A percentile compares a stretch with the other conserved stretches of the same genome.
Evolutionary conservation across 2,329 filamentous ascomycete genomes (phyloP).

Genomic region (Cadophora malorum): DNA sequence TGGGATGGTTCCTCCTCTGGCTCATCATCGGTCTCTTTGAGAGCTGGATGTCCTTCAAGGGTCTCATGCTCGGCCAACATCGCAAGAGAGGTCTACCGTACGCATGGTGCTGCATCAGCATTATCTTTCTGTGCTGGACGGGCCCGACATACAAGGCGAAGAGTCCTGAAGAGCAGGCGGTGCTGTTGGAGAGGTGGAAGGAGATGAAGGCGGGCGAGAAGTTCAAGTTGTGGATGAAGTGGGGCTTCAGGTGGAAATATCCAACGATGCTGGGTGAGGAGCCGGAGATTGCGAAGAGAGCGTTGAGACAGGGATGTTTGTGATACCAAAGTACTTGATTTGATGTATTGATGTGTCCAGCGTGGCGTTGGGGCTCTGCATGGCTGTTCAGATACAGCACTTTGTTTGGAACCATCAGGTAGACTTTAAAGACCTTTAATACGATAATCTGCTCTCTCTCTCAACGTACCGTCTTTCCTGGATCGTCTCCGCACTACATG

Average conservation of each 20-base stretch:
- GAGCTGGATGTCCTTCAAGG: constrained; percentile 35
- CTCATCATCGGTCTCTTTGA: constrained; percentile 32
- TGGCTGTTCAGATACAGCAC: background rate
- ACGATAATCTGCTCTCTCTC: background rate
- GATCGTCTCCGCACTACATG: too few species aligned
- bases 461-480: background rate
- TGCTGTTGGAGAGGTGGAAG: constrained; percentile 31
- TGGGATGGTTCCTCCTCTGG: constrained; percentile 34
- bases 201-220: constrained; percentile 30
- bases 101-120: constrained; percentile 35
- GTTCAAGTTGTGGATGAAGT: constrained; percentile 36
- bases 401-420: background rate
- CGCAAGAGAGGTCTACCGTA: constrained; percentile 36
- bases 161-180: constrained; percentile 34
- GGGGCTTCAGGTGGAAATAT: constrained; percentile 39
- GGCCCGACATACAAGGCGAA: constrained; percentile 37
- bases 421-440: background rate
- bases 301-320: constrained; percentile 31
- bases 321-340: constrained; percentile 12
- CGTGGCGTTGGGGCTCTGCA: constrained; percentile 12
- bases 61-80: constrained; percentile 34
- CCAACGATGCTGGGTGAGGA: constrained; percentile 33
- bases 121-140: constrained; percentile 31
- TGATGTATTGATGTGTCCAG: constrained; percentile 1
- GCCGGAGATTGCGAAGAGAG: constrained; percentile 34